phyloP scores from a whole-genome alignment of 2,329 filamentous ascomycete species.

The Orbilia ellipsospora region DNA sequence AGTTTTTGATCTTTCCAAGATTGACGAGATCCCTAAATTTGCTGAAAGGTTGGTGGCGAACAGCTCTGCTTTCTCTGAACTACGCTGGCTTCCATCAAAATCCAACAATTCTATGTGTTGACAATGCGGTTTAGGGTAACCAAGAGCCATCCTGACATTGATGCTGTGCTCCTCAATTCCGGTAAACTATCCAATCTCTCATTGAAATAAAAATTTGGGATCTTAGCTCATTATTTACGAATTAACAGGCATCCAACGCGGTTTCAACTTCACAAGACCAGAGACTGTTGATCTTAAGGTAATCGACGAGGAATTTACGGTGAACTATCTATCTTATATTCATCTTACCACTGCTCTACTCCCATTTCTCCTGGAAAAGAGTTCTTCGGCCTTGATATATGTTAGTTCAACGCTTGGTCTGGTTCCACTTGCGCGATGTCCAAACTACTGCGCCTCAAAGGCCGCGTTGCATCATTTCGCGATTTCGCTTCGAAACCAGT shows the following conservation, averaged over 20 bases:
- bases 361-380: conserved; percentile 63
- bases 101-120: conserved; percentile 31
- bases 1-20: conserved; percentile 66
- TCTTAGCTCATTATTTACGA: too few relatives aligned
- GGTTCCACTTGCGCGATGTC: conserved; percentile 65
- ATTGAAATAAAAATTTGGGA: not conserved
- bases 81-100: not conserved
- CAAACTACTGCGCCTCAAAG: conserved; percentile 69
- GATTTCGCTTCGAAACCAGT: conserved; percentile 65
- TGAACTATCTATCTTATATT: conserved; percentile 66
- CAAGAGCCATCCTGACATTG: conserved; percentile 66
- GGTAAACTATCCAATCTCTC: conserved; percentile 60
- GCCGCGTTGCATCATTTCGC: conserved; percentile 67
- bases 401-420: conserved; percentile 66
- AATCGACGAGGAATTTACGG: conserved; percentile 64
- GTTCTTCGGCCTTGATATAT: conserved; percentile 60
- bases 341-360: conserved; percentile 65
- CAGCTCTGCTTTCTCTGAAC: not conserved
- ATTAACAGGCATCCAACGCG: conserved; percentile 63
- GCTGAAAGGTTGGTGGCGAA: conserved; percentile 61
- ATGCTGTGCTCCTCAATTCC: conserved; percentile 70
- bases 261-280: conserved; percentile 66
- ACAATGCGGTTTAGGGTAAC: conserved; percentile 60
- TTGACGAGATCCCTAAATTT: conserved; percentile 64
- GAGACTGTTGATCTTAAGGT: conserved; percentile 63